Percentiles rank a stretch among this genome's conserved stretches.
phyloP scores from a whole-genome alignment of 2,329 filamentous ascomycete species.

The Monosporascus sp. region DNA sequence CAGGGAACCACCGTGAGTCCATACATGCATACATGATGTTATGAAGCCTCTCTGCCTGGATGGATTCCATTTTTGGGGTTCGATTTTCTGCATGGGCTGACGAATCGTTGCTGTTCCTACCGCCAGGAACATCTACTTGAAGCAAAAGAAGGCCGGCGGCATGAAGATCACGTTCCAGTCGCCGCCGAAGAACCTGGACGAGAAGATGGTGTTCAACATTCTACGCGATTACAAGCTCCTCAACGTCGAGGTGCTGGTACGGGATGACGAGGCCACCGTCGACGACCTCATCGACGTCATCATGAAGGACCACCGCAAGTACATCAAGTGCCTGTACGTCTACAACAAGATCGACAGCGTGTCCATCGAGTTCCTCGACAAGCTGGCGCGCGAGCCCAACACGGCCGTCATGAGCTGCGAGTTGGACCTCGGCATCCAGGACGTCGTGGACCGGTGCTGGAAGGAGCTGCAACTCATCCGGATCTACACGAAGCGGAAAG shows the following conservation, averaged over 20 bases:
- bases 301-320: constrained; percentile 98
- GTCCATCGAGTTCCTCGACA: constrained; percentile 87
- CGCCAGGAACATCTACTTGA: constrained; percentile 88
- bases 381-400: constrained; percentile 84
- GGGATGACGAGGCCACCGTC: constrained; percentile 91
- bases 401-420: constrained; percentile 98
- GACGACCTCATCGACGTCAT: constrained; percentile 99
- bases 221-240: constrained; percentile 97
- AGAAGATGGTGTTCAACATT: constrained; percentile 98
- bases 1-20: constrained; percentile 73
- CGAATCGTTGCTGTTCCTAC: constrained; percentile 11
- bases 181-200: constrained; percentile 85
- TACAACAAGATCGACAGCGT: constrained; percentile 99
- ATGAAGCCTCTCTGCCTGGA: too few relatives aligned
- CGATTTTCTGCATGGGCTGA: not conserved
- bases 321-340: constrained; percentile 91
- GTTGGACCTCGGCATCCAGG: constrained; percentile 84
- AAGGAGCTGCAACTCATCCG: constrained; percentile 84
- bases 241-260: constrained; percentile 92
- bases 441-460: constrained; percentile 95
- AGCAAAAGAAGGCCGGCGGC: constrained; percentile 89
- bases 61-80: too few relatives aligned
- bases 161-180: constrained; percentile 97
- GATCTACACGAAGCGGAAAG: constrained; percentile 96
- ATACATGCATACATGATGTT: not conserved